Base-by-base conservation (phyloP, 768 basidiomycete species). In the Clitopilus hobsonii region DNA sequence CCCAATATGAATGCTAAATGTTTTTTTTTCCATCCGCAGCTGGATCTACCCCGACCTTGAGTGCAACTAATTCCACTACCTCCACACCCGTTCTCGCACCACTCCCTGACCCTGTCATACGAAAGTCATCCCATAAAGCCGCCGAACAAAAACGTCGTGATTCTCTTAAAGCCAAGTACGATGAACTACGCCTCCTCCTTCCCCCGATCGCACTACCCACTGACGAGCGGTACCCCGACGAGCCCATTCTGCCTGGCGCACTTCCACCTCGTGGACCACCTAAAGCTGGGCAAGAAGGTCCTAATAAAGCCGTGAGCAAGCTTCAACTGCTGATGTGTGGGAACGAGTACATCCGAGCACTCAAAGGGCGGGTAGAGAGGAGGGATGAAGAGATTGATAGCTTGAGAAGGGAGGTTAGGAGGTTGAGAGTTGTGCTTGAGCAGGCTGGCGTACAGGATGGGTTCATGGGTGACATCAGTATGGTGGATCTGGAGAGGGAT, bases 61-160 rank as follows among this genome's bases (percentile, higher is more conserved):
- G 25, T 49, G 36, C 63, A 30, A 51, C 54, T n/a, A n/a, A 60
- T 28, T 29, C 59, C 54, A 52, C 51, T 27, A 38, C 56, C 30
- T 24, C 56, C 24, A 55, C 56, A 16, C 49, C 41, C 3, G 29
- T 52, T 8, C 41, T 50, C 59, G 55, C 53, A 38, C 52, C 32
- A 10, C 62, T 63, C 20, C 61, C 62, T 0, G 59, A 27, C 26
- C 25, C 49, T 81, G 41, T 77, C 77, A 29, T 80, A 48, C 81
- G 84, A 56, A 92, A 91, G 68, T 87, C 86, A 25, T 91, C 91
- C 6, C 91, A 99, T 71, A 98, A 98, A 71, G 91, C 87, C 11
- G 97, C 97, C 5, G 97, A 99, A 70, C 97, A 99, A 69, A 94
- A 95, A 67, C 88, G 97, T 45, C 86, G 97, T 7, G 96, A 99